A percentile compares a stretch with the other conserved stretches of the same genome.
These are phyloP conservation scores for Nelumbo lutea DNA, from an alignment of 164 flowering plant species.

Conservation along the genomic window DNA sequence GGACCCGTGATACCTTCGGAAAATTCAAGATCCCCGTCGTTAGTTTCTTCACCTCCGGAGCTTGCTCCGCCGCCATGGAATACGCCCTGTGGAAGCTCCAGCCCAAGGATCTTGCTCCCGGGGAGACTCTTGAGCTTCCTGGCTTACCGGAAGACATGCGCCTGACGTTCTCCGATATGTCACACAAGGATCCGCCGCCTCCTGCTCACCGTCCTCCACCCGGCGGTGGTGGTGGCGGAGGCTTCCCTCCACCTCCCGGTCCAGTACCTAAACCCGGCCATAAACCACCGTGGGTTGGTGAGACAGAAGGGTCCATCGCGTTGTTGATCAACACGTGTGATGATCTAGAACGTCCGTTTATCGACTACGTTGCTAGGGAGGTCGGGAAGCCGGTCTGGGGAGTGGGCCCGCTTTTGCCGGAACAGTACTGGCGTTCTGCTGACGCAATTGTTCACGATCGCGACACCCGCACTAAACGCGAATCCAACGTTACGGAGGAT, in stretches of 20 bases:
- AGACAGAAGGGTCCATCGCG: constrained; percentile 32
- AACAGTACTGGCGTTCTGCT: constrained; percentile 41
- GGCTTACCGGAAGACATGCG: constrained; percentile 44
- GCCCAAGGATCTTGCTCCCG: constrained; percentile 25
- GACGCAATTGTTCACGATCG: constrained; percentile 28
- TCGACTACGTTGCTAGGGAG: constrained; percentile 34
- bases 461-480: constrained; percentile 19
- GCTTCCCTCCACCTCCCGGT: constrained; percentile 26
- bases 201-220: constrained; percentile 3
- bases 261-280: constrained; percentile 5
- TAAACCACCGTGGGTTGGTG: constrained; percentile 43
- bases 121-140: constrained; percentile 26
- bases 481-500: constrained; percentile 34
- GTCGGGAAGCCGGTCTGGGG: constrained; percentile 46
- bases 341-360: constrained; percentile 46
- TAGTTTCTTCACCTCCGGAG: constrained; percentile 54
- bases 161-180: constrained; percentile 28
- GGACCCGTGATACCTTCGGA: constrained; percentile 28
- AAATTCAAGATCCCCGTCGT: constrained; percentile 29
- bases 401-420: constrained; percentile 64
- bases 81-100: constrained; percentile 34
- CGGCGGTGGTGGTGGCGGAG: not conserved
- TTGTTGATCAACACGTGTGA: constrained; percentile 54
- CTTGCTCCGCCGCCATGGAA: constrained; percentile 47
- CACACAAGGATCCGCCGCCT: constrained; percentile 7